Evolutionary conservation across 495 filamentous ascomycete species (phyloP).

Genomic region (Ramalina intermedia): DNA sequence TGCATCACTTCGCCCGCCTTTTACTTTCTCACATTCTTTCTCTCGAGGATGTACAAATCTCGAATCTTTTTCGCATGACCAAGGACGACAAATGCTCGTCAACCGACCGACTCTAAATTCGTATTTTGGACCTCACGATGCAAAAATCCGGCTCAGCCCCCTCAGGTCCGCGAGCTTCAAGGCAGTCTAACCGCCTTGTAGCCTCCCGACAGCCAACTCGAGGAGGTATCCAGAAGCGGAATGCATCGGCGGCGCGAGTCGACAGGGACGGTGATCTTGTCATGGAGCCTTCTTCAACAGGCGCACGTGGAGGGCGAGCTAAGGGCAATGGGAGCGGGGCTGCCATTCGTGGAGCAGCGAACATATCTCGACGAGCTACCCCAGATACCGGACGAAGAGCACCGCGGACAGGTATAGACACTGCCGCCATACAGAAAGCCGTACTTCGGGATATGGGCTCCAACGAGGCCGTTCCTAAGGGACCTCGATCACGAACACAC

Average conservation of each 20-base stretch:
- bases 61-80: too few relatives aligned
- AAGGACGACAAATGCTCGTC: too few relatives aligned
- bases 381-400: slow-evolving; percentile 7
- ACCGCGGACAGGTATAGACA: slow-evolving; percentile 15
- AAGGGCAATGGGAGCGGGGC: slow-evolving; percentile 22
- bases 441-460: slow-evolving; percentile 24
- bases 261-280: slow-evolving; percentile 75
- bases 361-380: slow-evolving; percentile 12
- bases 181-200: slow-evolving; percentile 4
- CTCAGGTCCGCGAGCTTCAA: slow-evolving; percentile 7
- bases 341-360: slow-evolving; percentile 13
- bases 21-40: too few relatives aligned
- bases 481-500: slow-evolving; percentile 20
- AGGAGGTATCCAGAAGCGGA: slow-evolving; percentile 63
- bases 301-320: slow-evolving; percentile 23
- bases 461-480: slow-evolving; percentile 17
- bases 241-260: slow-evolving; percentile 29
- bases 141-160: slow-evolving; percentile 2
- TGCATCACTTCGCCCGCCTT: too few relatives aligned
- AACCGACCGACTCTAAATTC: too few relatives aligned
- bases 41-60: too few relatives aligned
- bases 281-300: slow-evolving; percentile 45
- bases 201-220: slow-evolving; percentile 29
- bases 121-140: background rate
- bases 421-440: slow-evolving; percentile 25